Base-by-base conservation (phyloP, 169 alveolate species). In the Plasmodium gallinaceum region DNA sequence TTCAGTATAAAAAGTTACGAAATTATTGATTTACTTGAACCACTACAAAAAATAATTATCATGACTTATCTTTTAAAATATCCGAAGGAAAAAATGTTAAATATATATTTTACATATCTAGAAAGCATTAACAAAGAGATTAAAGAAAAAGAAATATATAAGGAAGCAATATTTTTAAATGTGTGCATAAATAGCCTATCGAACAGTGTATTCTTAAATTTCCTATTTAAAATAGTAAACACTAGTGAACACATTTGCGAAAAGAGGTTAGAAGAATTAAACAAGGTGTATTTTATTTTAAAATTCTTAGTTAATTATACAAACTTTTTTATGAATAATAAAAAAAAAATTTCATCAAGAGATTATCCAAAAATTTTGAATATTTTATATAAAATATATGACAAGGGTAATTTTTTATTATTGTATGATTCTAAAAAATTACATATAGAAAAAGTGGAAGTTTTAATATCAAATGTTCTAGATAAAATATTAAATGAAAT, bases 331-430 rank as follows among this genome's bases (percentile, higher is more conserved):
- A 86, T 86, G 69, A 18, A 51, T 24, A 58, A 71, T 60, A 86
- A 74, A 10, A 73, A 69, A 18, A 62, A 62, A 51, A 20, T 86
- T 14, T 60, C 68, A n/a, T 71, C 92, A 12, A 69, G 87, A 60
- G 92, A 86, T 86, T 70, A 20, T 86, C 76, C 88, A 39, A 86
- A 86, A 65, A 45, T 86, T 86, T 52, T 86, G 65, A 71, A 58
- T 24, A 70, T 86, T 46, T 32, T 86, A 7, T 16, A 70, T 12
- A 86, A 86, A 60, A 42, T 86, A 2, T 24, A 42, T 20, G 48
- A 7, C 54, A 32, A 61, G 6, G 62, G 20, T 32, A 7, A 57
- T 7, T 26, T n/a, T n/a, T 48, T 18, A 2, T 24, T 37, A 8
- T 16, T 43, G 7, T 39, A 2, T 5, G 22, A 48, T 64, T 58